These are phyloP conservation scores for Antitrichia curtipendula DNA, from an alignment of 225 moss, liverwort and hornwort species.

Conservation along the genomic window DNA sequence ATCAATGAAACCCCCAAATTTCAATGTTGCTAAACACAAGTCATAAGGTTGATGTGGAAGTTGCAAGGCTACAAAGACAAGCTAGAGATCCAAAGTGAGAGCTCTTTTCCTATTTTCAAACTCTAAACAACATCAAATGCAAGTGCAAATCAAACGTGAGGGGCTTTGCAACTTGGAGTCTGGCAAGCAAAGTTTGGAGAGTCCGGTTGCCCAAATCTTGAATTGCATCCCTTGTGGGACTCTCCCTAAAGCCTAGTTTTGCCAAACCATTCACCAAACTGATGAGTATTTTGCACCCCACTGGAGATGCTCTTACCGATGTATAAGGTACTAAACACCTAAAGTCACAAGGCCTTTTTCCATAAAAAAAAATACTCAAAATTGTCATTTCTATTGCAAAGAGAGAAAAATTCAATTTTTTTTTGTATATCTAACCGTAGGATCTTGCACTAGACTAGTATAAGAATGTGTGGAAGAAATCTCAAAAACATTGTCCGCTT, in stretches of 20 bases:
- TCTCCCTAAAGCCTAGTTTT: neutral
- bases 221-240: neutral
- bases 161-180: neutral
- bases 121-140: neutral
- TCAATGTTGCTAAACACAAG: neutral
- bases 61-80: neutral
- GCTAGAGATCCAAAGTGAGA: neutral
- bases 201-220: neutral
- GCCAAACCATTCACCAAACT: neutral
- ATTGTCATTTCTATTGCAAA: too few species aligned
- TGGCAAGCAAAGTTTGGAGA: neutral
- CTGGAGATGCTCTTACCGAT: too few species aligned
- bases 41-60: neutral
- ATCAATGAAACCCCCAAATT: too few species aligned
- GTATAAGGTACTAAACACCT: too few species aligned
- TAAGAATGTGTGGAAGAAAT: too few species aligned
- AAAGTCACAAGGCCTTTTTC: too few species aligned
- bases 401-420: too few species aligned
- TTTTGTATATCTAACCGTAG: too few species aligned
- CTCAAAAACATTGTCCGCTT: too few species aligned
- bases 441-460: too few species aligned
- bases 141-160: accelerated
- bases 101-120: neutral
- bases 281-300: neutral
- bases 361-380: too few species aligned